Conservation (phyloP, 2,329 filamentous ascomycete species). For the Fonsecaea nubica region DNA sequence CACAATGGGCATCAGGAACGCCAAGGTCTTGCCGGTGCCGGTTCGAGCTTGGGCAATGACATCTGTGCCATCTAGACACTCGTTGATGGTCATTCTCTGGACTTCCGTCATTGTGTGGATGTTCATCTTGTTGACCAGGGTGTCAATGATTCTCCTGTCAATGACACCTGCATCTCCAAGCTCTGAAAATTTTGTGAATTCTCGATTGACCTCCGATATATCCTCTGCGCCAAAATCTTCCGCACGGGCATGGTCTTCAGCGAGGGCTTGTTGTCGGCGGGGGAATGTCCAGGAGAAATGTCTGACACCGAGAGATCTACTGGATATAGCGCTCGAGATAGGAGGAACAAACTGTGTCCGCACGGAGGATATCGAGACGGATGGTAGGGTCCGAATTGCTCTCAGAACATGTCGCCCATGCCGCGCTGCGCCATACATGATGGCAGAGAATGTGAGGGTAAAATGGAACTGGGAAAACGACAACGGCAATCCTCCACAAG, state of each 20-base stretch:
- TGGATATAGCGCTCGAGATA: conserved; percentile 2
- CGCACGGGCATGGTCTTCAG: conserved; percentile 38
- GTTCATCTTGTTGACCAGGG: conserved; percentile 74
- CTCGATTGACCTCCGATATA: conserved; percentile 26
- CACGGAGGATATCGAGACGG: conserved; percentile 22
- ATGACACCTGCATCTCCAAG: conserved; percentile 56
- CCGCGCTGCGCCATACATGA: conserved; percentile 40
- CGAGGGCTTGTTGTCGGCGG: conserved; percentile 31
- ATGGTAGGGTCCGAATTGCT: conserved; percentile 37
- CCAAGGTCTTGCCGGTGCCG: conserved; percentile 59
- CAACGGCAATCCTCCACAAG: not conserved
- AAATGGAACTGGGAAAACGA: not conserved
- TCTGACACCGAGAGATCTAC: conserved; percentile 15
- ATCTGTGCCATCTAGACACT: conserved; percentile 79
- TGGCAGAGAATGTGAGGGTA: conserved; percentile 29
- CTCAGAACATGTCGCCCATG: conserved; percentile 31
- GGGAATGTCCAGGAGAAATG: conserved; percentile 31
- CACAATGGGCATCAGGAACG: conserved; percentile 56
- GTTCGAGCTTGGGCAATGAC: conserved; percentile 65
- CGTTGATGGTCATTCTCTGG: conserved; percentile 80
- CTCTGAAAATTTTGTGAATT: conserved; percentile 50
- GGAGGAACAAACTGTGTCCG: conserved; percentile 22
- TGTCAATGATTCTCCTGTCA: conserved; percentile 67
- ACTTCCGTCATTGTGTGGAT: conserved; percentile 92
- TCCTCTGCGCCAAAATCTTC: conserved; percentile 38